Conservation (phyloP, 768 basidiomycete genomes). For the Nidularia sp. region DNA sequence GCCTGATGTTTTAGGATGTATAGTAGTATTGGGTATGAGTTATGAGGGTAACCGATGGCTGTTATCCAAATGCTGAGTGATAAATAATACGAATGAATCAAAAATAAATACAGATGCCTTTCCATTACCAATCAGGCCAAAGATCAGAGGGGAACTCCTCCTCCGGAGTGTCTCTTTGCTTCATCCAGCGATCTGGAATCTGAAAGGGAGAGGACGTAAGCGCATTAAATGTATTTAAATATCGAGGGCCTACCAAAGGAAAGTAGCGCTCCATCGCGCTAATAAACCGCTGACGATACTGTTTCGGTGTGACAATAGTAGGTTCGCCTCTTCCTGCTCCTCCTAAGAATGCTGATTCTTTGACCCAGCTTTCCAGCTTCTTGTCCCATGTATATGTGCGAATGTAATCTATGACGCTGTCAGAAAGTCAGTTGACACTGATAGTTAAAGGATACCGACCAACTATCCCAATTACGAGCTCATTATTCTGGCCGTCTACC, state of each 20-base stretch:
- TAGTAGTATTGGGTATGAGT: slow-evolving; percentile 15
- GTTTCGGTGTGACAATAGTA: slow-evolving; percentile 93
- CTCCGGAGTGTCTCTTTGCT: slow-evolving; percentile 73
- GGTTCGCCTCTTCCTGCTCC: slow-evolving; percentile 84
- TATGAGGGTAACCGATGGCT: background rate
- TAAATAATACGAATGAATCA: no score
- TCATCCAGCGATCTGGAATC: slow-evolving; percentile 93
- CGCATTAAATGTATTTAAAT: slow-evolving; percentile 1
- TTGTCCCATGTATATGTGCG: slow-evolving; percentile 99
- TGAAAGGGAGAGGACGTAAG: slow-evolving; percentile 18
- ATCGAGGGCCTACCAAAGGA: slow-evolving; percentile 49
- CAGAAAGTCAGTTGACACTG: background rate
- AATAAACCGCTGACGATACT: slow-evolving; percentile 85
- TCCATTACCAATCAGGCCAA: slow-evolving; percentile 61
- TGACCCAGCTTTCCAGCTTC: slow-evolving; percentile 97
- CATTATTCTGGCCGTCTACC: slow-evolving; percentile 85
- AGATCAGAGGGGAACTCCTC: slow-evolving; percentile 63
- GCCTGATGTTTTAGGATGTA: background rate
- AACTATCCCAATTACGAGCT: slow-evolving; percentile 95
- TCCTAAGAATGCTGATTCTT: slow-evolving; percentile 89
- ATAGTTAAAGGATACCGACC: slow-evolving; percentile 47
- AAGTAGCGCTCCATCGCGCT: slow-evolving; percentile 90
- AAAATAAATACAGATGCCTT: background rate
- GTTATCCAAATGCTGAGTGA: background rate
- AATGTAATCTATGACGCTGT: slow-evolving; percentile 67